Evolutionary conservation across 345 rosid species (phyloP), one percentile per base, ranked within the genome.

Genomic region (Limnanthes douglasii): DNA sequence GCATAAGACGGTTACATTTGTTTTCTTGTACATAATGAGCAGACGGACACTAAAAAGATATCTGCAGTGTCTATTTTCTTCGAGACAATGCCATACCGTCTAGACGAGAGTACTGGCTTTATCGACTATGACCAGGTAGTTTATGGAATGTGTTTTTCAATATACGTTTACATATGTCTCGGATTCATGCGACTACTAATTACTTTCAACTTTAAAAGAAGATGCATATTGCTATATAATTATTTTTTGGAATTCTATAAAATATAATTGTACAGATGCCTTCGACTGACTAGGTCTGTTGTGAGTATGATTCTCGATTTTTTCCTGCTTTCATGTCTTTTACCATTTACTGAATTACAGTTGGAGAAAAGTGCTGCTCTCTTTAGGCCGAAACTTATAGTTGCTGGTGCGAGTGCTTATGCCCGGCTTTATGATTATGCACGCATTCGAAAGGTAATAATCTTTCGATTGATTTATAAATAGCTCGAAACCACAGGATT

Each of bases 401-500:
- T 90, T 50, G 98, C 95, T 38, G 98, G 98, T 50, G 95, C 98
- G 24, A 84, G 94, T 62, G 94, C 98, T 41, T 90, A 90, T 60
- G 82, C 98, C 35, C 68, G 98, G 13, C 69, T 90, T 21, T 84
- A 84, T 58, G 98, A 84, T 40, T 90, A 90, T 57, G 92, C 65
- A 30, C 88, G 82, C 8, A 75, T 90, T 56, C 78, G 96, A 31
- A 77, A 84, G 93, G 98, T 90, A 60, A 37, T 30, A 30, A 25
- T 17, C 24, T 18, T 34, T 13, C 1, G 25, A 11, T 41, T 18
- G n/a, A 36, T 36, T 10, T 21, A 16, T 20, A 8, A 31, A 13
- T 7, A 7, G n/a, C n/a, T n/a, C n/a, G n/a, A n/a, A n/a, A n/a
- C n/a, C n/a, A n/a, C 23, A 21, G 22, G 34, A n/a, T 4, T 39